Percentiles rank a stretch among this genome's conserved stretches.
phyloP scores from a whole-genome alignment of 2,329 filamentous ascomycete genomes.

The Coniochaeta hoffmannii region DNA sequence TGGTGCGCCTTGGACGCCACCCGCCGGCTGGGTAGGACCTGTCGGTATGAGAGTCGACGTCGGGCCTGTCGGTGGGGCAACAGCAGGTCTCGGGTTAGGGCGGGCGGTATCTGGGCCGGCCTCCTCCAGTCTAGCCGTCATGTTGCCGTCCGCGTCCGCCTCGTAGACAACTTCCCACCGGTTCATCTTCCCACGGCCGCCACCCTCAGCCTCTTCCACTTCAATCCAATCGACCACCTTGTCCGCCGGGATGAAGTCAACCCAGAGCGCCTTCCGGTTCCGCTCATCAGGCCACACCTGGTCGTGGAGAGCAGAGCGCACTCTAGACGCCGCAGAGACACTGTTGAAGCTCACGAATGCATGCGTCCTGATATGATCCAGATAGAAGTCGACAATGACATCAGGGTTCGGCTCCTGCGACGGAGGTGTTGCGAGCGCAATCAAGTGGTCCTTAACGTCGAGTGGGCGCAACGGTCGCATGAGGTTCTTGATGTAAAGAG shows the following conservation, averaged over 20 bases:
- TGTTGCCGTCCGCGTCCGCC: conserved; percentile 42
- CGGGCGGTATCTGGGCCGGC: conserved; percentile 21
- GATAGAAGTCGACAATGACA: conserved; percentile 61
- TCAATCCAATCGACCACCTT: conserved; percentile 68
- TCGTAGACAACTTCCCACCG: conserved; percentile 72
- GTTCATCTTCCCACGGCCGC: conserved; percentile 29
- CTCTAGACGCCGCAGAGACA: conserved; percentile 64
- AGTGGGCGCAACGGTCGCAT: conserved; percentile 75
- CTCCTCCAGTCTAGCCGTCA: conserved; percentile 51
- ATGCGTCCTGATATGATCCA: conserved; percentile 83
- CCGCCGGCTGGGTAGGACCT: conserved; percentile 10
- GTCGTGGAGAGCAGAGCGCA: conserved; percentile 68
- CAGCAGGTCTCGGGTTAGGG: conserved; percentile 8
- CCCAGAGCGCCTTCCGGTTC: conserved; percentile 75
- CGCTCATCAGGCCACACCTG: conserved; percentile 82
- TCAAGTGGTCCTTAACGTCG: conserved; percentile 61
- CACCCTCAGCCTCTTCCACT: conserved; percentile 46
- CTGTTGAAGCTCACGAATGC: conserved; percentile 70
- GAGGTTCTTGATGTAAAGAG: conserved; percentile 83
- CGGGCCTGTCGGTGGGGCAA: conserved; percentile 11
- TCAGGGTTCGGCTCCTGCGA: conserved; percentile 41
- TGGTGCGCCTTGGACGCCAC: conserved; percentile 18
- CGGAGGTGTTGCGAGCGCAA: conserved; percentile 57
- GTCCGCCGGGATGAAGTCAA: conserved; percentile 80
- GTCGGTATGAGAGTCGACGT: conserved; percentile 11